A percentile compares a stretch with the other conserved stretches of the same genome.
These are phyloP conservation scores for Amaranthus palmeri DNA, from an alignment of 148 eudicot species.

Conservation along the genomic window DNA sequence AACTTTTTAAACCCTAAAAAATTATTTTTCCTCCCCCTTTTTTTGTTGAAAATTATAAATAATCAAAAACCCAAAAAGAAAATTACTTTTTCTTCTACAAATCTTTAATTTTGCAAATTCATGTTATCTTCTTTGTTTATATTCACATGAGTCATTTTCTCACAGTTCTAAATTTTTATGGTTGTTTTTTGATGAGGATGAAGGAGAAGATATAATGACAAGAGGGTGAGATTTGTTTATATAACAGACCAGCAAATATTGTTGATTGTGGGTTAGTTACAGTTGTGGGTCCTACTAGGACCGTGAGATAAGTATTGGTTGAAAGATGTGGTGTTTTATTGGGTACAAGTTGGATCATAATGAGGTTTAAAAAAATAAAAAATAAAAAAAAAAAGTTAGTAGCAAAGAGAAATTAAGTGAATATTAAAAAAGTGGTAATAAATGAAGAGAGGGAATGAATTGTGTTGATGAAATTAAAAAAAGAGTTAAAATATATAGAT, in stretches of 20 bases:
- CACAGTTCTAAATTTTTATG: background rate
- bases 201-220: slow-evolving; percentile 5
- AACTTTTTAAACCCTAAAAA: background rate
- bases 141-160: slow-evolving; percentile 18
- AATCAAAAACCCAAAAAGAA: slow-evolving; percentile 1
- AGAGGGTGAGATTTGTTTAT: background rate
- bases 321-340: slow-evolving; percentile 19
- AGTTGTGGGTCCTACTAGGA: slow-evolving; percentile 2
- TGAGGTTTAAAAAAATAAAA: too few species aligned
- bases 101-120: background rate
- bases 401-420: too few species aligned
- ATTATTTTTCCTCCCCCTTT: background rate
- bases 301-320: background rate
- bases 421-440: too few species aligned
- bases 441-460: too few species aligned
- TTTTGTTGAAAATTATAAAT: background rate
- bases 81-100: background rate
- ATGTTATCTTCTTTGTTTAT: slow-evolving; percentile 19
- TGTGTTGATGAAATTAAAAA: too few species aligned
- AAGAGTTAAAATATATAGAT: too few species aligned
- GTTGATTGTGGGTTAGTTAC: slow-evolving; percentile 11
- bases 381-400: too few species aligned
- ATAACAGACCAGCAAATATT: slow-evolving; percentile 19
- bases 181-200: slow-evolving; percentile 1
- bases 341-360: slow-evolving; percentile 18